Base-by-base conservation (phyloP, 805 yeast species). In the Candida succiphila region DNA sequence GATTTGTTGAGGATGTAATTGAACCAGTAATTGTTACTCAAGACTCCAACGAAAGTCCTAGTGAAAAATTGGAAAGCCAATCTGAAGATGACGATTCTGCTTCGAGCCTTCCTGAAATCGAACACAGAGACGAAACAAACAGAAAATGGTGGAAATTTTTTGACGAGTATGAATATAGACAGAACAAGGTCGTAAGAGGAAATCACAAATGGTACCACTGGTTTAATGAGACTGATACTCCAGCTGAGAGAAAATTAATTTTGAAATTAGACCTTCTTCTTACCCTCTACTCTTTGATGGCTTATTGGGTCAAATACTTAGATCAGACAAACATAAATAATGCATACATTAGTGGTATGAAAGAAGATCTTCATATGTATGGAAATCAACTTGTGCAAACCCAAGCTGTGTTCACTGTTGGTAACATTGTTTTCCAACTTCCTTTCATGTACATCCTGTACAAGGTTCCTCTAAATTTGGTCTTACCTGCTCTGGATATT, bases 221-320 rank as follows among this genome's bases (percentile, higher is more conserved):
- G 81, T 74, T 66, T 41, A 66, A 65, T 18, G 18, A 16, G 32
- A 46, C 41, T 8, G 71, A 67, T 25, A 56, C 79, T 3, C 60
- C 66, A 46, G 72, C 64, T 2, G 73, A 67, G 32, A 61, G 65
- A 31, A 57, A 52, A 19, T 50, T 75, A 24, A 47, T 75, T 13
- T 51, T 61, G 40, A 78, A 78, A 47, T 49, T 78, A 21, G 86
- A 78, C 44, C 39, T 73, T 10, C 48, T 74, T 23, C 54, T 80
- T 33, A 63, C 75, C n/a, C 58, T 65, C 29, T 72, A 73, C 41
- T 63, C 79, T 0, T 68, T 75, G 50, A 52, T 75, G 37, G 75
- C 74, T 2, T 78, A 78, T 51, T 80, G 82, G 81, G 72, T 78
- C 35, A 78, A 26, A 37, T 70, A 73, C 45, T 52, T 74, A 36